Conservation (phyloP, 352 stramenopile genomes). For the Globisporangium echinulatum region DNA sequence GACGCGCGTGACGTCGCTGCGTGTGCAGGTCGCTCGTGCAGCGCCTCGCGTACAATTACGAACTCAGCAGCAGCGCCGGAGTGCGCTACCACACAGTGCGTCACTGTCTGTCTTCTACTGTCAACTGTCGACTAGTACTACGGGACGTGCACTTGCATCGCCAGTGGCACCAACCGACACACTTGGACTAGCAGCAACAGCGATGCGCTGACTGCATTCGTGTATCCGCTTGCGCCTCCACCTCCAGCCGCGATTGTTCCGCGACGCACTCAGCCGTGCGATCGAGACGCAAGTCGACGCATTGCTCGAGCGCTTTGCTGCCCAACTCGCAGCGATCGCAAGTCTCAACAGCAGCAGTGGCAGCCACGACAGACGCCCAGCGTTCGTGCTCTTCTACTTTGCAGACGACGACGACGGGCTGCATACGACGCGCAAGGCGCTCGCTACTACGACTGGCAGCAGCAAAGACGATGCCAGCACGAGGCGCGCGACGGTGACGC, state of each 20-base stretch:
- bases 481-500: neutral
- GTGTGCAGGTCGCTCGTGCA: slow-evolving; percentile 23
- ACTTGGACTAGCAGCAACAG: too few relatives aligned
- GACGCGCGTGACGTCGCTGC: neutral
- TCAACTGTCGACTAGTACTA: too few relatives aligned
- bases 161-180: too few relatives aligned
- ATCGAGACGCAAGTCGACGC: slow-evolving; percentile 32
- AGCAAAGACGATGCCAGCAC: slow-evolving; percentile 1
- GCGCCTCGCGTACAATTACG: slow-evolving; percentile 42
- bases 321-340: neutral
- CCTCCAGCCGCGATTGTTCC: slow-evolving; percentile 27
- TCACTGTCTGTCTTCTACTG: neutral
- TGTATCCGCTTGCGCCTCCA: too few relatives aligned
- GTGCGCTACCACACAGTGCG: slow-evolving; percentile 28
- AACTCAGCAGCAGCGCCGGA: slow-evolving; percentile 21
- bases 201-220: too few relatives aligned
- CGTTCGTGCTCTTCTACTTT: slow-evolving; percentile 35
- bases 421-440: too few relatives aligned
- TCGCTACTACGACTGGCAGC: neutral
- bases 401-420: slow-evolving; percentile 6
- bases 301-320: slow-evolving; percentile 17
- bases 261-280: slow-evolving; percentile 24
- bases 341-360: neutral
- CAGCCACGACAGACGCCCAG: neutral
- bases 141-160: too few relatives aligned